Evolutionary conservation across 1,284 basidiomycete genomes (phyloP).

Genomic region (Naganishia albida): DNA sequence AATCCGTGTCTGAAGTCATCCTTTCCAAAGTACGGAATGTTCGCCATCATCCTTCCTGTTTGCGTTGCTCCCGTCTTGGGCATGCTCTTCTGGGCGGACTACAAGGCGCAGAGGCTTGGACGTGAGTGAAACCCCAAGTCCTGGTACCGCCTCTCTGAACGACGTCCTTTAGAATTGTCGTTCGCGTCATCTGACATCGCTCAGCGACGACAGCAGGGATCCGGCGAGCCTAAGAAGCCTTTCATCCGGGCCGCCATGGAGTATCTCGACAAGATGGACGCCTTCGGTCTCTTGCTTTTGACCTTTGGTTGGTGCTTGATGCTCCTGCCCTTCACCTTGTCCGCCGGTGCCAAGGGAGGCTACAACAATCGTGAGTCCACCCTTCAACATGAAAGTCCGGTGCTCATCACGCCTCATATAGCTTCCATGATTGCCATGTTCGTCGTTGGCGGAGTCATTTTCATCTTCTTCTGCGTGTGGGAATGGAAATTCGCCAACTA

Average conservation of each 20-base stretch:
- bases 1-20: constrained; percentile 6
- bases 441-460: constrained; percentile 49
- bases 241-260: constrained; percentile 34
- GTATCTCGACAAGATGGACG: constrained; percentile 45
- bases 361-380: constrained; percentile 48
- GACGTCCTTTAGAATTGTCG: constrained; percentile 6
- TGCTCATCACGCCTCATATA: constrained; percentile 6
- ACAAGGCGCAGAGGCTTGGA: constrained; percentile 48
- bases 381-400: neutral
- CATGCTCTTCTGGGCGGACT: constrained; percentile 52
- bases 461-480: constrained; percentile 51
- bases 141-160: neutral
- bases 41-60: constrained; percentile 51
- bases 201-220: constrained; percentile 14
- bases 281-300: constrained; percentile 51
- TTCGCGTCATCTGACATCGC: constrained; percentile 35
- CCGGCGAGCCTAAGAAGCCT: constrained; percentile 22
- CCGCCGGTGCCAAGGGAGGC: constrained; percentile 42
- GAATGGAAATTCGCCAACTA: constrained; percentile 50
- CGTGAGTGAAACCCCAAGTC: constrained; percentile 28
- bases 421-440: constrained; percentile 56
- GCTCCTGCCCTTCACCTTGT: constrained; percentile 52
- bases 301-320: constrained; percentile 50
- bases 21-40: constrained; percentile 46
- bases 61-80: constrained; percentile 40